Percentiles rank a stretch among this genome's conserved stretches.
Evolutionary conservation across 2,329 filamentous ascomycete genomes (phyloP).

Genomic region (Trichoderma afroharzianum): DNA sequence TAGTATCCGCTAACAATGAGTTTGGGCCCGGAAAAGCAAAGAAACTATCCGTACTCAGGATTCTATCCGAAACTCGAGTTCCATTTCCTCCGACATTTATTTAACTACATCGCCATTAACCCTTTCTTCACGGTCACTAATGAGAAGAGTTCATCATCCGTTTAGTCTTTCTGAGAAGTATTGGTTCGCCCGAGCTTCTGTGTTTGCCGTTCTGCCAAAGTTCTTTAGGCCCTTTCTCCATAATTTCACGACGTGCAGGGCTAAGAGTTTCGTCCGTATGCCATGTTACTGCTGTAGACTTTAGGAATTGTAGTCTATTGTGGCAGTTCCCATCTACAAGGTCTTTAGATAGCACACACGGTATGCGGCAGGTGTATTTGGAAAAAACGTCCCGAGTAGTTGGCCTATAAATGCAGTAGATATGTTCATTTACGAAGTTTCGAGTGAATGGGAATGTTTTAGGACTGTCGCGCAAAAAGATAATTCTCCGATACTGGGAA

Average conservation of each 20-base stretch:
- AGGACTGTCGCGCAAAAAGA: background rate
- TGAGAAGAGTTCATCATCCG: background rate
- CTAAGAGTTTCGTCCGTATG: background rate
- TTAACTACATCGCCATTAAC: background rate
- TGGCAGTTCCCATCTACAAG: too few relatives aligned
- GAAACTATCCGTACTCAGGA: background rate
- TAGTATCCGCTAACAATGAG: background rate
- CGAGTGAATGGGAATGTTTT: too few relatives aligned
- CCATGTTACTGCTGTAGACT: background rate
- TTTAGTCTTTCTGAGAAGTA: background rate
- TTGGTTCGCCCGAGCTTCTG: background rate
- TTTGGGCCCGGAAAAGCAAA: background rate
- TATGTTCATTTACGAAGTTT: too few relatives aligned
- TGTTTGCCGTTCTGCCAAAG: background rate
- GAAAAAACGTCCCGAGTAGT: too few relatives aligned
- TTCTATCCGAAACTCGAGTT: background rate
- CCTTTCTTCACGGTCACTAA: background rate
- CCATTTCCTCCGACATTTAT: background rate
- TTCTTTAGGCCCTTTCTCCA: fast-evolving
- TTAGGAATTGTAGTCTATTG: too few relatives aligned
- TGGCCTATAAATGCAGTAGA: too few relatives aligned
- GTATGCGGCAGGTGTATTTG: too few relatives aligned
- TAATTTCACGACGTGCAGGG: fast-evolving
- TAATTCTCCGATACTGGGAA: background rate
- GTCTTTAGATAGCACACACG: too few relatives aligned